Base-by-base conservation (phyloP, 305 asterid genomes). In the Fraxinus sp. region DNA sequence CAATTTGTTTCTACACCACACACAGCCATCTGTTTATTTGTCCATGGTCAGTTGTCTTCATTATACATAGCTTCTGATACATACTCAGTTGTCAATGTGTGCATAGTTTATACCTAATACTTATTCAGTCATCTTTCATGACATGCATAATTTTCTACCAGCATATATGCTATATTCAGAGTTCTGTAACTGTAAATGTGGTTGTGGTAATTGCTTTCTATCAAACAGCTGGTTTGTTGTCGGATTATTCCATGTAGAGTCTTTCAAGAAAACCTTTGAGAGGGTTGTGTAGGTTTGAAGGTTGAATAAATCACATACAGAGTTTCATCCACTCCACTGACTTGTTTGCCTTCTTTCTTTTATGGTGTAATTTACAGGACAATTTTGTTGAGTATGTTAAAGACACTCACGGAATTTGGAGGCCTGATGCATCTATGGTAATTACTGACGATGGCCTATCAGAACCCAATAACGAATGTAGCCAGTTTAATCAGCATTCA, bases 401-500 rank as follows among this genome's bases (percentile, higher is more conserved):
- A 36, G 85, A 77, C 52, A 64, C 81, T 77, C 79, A 55, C 10
- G 76, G 76, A 74, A 55, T 22, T 20, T 52, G 64, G 62, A 46
- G 20, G 71, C 22, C 78, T 28, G 77, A 79, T 26, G 70, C 20
- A 35, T 46, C 71, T 39, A 43, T 79, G 62, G 49, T 71, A 57
- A 76, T 73, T 71, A 85, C 78, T 80, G 77, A 33, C 11, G 84
- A 72, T 26, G 73, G 68, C 82, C 82, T 62, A 55, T 49, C 70
- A 41, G 68, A 75, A 73, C 46, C 77, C 49, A 70, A 79, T 84
- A 57, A 77, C 81, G 75, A 77, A 81, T 82, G 79, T 71, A 85
- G 84, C 80, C 71, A 32, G 72, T 82, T 37, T 73, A 81, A 79
- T 75, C 85, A 83, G 81, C 28, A 66, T 78, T 78, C 84, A 28